Evolutionary conservation across 108 stramenopile species (phyloP).

Genomic region (Bacterosira constricta): DNA sequence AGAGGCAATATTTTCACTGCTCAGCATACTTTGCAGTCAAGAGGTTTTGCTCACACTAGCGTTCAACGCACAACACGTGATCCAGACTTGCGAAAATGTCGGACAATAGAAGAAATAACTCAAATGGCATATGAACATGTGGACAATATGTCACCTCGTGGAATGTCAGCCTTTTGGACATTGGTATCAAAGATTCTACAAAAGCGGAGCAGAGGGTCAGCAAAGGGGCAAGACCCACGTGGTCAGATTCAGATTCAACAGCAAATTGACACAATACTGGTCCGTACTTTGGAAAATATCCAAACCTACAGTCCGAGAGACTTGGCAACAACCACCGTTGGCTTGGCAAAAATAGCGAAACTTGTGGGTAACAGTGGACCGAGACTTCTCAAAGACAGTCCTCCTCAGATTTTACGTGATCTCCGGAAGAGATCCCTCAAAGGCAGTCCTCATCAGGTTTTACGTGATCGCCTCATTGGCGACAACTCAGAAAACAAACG

Average conservation of each 20-base stretch:
- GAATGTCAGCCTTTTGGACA: neutral
- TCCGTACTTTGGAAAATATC: neutral
- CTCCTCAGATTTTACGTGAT: neutral
- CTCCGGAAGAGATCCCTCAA: neutral
- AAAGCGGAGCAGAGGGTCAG: neutral
- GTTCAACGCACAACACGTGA: too few relatives aligned
- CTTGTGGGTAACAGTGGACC: neutral
- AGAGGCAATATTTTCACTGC: too few relatives aligned
- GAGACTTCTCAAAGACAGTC: too few relatives aligned
- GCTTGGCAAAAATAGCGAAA: neutral
- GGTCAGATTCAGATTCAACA: neutral
- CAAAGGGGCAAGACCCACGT: neutral
- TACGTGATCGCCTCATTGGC: neutral
- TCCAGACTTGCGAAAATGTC: neutral
- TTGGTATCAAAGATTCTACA: neutral
- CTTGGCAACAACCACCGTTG: neutral
- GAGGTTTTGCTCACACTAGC: too few relatives aligned
- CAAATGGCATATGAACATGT: neutral
- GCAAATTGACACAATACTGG: neutral
- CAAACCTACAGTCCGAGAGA: neutral
- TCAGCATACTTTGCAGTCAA: too few relatives aligned
- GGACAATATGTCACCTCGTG: neutral
- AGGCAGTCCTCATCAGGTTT: neutral
- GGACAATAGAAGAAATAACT: neutral
- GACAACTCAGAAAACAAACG: neutral